Conservation (phyloP, 768 basidiomycete species). For the Pulveroboletus sp. region DNA sequence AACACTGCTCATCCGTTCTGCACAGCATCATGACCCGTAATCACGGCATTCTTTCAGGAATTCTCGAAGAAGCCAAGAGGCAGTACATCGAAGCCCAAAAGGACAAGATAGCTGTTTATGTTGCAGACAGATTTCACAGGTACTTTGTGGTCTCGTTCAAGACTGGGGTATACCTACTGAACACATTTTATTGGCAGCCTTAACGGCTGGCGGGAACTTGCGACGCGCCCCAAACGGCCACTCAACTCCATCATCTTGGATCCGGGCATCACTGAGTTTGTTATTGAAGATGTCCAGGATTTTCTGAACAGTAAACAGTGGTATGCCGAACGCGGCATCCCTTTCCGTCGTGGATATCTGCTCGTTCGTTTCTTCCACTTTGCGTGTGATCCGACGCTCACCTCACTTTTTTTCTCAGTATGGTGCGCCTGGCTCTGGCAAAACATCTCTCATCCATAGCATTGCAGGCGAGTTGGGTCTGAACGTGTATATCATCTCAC, state of each 20-base stretch:
- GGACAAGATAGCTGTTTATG: conserved; percentile 49
- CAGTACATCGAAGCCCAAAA: conserved; percentile 50
- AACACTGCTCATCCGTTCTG: neutral
- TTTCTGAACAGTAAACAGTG: conserved; percentile 66
- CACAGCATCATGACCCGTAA: conserved; percentile 51
- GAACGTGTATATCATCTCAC: conserved; percentile 68
- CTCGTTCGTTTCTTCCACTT: conserved; percentile 34
- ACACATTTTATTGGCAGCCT: conserved; percentile 11
- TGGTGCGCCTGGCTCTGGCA: conserved; percentile 74
- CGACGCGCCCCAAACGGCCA: conserved; percentile 60
- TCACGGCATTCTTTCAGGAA: conserved; percentile 43
- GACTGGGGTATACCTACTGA: neutral
- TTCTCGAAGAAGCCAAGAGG: conserved; percentile 53
- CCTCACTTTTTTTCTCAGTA: conserved; percentile 38
- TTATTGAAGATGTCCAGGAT: conserved; percentile 66
- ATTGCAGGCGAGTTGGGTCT: conserved; percentile 76
- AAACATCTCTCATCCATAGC: conserved; percentile 73
- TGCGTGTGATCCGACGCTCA: neutral
- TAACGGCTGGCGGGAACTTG: conserved; percentile 51
- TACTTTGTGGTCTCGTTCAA: conserved; percentile 14
- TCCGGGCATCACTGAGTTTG: conserved; percentile 58
- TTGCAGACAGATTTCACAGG: conserved; percentile 43
- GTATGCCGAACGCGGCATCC: conserved; percentile 76
- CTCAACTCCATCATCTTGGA: conserved; percentile 67
- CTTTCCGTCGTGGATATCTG: conserved; percentile 78